phyloP scores from a whole-genome alignment of 805 yeast species.

The Wickerhamomyces strasburgensis region DNA sequence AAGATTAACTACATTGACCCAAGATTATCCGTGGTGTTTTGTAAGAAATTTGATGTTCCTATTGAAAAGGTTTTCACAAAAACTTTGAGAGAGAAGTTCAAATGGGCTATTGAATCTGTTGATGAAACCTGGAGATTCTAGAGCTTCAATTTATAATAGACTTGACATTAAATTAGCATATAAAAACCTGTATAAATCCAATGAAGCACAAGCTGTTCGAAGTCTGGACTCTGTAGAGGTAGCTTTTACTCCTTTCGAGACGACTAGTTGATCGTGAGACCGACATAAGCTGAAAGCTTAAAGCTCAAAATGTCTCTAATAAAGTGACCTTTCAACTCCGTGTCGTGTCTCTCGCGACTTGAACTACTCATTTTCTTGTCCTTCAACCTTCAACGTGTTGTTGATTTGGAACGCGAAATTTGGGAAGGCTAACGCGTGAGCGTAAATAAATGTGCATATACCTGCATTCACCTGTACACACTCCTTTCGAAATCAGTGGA shows the following conservation, averaged over 20 bases:
- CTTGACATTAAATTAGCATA: no score
- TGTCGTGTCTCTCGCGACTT: no score
- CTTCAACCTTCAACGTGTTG: no score
- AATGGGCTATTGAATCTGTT: constrained; percentile 91
- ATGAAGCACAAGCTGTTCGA: no score
- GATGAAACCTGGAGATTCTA: constrained; percentile 86
- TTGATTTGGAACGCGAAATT: background rate
- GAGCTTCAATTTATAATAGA: background rate
- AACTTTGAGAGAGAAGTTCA: constrained; percentile 86
- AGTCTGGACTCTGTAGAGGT: no score
- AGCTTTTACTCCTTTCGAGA: no score
- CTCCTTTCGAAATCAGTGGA: constrained; percentile 1
- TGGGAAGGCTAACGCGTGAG: constrained; percentile 6
- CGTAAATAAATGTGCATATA: constrained; percentile 1
- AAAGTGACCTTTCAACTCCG: no score
- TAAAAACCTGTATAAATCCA: no score
- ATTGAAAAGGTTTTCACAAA: constrained; percentile 89
- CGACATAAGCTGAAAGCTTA: no score
- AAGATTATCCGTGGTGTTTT: constrained; percentile 80
- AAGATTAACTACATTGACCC: constrained; percentile 96
- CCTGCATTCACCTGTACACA: constrained; percentile 6
- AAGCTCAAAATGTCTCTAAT: no score
- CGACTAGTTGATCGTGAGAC: no score
- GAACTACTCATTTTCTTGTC: no score
- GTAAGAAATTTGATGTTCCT: constrained; percentile 83